Evolutionary conservation across 768 basidiomycete species (phyloP).

Genomic region (Xerocomellus chrysenteron): DNA sequence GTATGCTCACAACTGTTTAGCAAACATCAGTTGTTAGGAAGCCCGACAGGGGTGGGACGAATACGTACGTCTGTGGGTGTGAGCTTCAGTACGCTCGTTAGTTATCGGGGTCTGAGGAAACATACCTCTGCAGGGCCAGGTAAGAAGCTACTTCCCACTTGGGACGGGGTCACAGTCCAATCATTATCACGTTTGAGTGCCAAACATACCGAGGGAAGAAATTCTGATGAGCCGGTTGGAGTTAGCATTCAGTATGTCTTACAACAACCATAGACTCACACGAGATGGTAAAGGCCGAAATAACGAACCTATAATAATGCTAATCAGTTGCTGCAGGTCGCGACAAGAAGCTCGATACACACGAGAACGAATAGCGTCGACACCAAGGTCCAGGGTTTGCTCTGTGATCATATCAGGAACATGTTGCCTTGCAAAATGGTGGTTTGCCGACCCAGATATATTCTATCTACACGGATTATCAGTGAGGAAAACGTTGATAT

Average conservation of each 20-base stretch:
- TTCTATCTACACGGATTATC: neutral
- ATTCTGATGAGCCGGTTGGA: too few relatives aligned
- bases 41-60: neutral
- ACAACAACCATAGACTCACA: too few relatives aligned
- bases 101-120: neutral
- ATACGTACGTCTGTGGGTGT: neutral
- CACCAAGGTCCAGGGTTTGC: neutral
- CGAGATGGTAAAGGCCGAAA: too few relatives aligned
- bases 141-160: slow-evolving; percentile 10
- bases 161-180: neutral
- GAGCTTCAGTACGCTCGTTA: neutral
- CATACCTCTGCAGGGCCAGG: slow-evolving; percentile 5
- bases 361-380: slow-evolving; percentile 8
- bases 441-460: neutral
- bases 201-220: too few relatives aligned
- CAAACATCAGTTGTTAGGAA: neutral
- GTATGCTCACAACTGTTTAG: neutral
- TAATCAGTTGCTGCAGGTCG: too few relatives aligned
- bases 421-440: neutral
- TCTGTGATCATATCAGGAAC: neutral
- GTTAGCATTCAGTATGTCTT: too few relatives aligned
- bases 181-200: too few relatives aligned
- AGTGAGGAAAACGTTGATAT: neutral
- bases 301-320: too few relatives aligned
- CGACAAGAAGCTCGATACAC: neutral